Evolutionary conservation across 768 basidiomycete genomes (phyloP).

Genomic region (Mycena olivaceomarginata): DNA sequence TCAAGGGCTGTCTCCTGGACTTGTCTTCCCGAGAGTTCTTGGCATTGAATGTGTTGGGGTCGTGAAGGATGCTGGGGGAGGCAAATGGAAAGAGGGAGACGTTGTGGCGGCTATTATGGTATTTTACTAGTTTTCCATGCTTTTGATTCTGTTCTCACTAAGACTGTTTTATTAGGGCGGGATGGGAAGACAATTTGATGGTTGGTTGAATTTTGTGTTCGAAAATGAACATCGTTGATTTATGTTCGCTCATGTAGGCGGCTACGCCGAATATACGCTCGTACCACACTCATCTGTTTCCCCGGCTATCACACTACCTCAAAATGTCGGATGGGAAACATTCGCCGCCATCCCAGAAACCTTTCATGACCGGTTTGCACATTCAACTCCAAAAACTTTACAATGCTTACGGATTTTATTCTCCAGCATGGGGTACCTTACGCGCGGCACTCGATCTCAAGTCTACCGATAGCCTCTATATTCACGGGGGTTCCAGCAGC

Average conservation of each 20-base stretch:
- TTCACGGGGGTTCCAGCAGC: conserved; percentile 50
- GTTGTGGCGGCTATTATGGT: conserved; percentile 49
- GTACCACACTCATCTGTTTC: conserved; percentile 50
- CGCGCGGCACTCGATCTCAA: conserved; percentile 39
- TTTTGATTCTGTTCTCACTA: too few species aligned
- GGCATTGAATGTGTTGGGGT: conserved; percentile 52
- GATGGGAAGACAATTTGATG: conserved; percentile 50
- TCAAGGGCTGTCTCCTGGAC: conserved; percentile 48
- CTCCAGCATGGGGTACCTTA: conserved; percentile 46
- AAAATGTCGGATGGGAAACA: conserved; percentile 45
- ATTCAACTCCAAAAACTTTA: not conserved
- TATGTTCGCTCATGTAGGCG: conserved; percentile 32
- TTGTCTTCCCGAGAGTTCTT: conserved; percentile 46
- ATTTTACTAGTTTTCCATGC: not conserved
- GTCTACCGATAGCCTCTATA: conserved; percentile 45
- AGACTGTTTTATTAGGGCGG: conserved; percentile 34
- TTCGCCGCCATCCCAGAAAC: conserved; percentile 52
- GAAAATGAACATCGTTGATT: not conserved
- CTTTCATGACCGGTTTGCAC: conserved; percentile 47
- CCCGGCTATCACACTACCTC: conserved; percentile 44
- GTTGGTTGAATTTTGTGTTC: conserved; percentile 28
- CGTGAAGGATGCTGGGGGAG: conserved; percentile 52
- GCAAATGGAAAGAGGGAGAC: conserved; percentile 48
- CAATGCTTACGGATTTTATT: not conserved
- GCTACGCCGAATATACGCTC: conserved; percentile 51